Evolutionary conservation across 2,329 filamentous ascomycete species (phyloP), one percentile per base, ranked within the genome.

Genomic region (Ceratocystiopsis sp.): DNA sequence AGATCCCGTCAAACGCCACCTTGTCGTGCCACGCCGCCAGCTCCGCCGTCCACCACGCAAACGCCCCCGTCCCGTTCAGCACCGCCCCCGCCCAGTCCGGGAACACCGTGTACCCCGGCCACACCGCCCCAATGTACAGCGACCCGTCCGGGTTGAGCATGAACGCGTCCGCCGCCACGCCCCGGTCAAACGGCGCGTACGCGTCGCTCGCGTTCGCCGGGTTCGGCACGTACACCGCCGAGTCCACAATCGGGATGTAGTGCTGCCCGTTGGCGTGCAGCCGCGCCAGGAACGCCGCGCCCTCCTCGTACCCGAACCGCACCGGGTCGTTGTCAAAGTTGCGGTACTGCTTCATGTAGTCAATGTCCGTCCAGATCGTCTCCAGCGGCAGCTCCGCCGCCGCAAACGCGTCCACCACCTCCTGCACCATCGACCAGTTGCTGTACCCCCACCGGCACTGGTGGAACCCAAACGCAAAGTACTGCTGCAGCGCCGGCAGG

Each of bases 391-490:
- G 84, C 15, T 65, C 61, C 36, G 73, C 71, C 40, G 66, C 64
- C 34, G 68, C 71, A 59, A 83, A 84, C 56, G 74, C 77, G 46
- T 73, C 70, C 6, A 84, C 69, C 1, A 84, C 78, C 41, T 75
- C 71, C 48, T 79, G 69, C 3, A 84, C 54, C 25, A 74, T 67
- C 1, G 73, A 71, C 75, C 80, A 85, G 52, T 83, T 84, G 35
- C 69, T 63, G 56, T 91, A 91, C 1, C 84, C 84, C 77, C 84
- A 91, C 46, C 82, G 71, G 52, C 83, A 89, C 56, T 93, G 84
- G 50, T 93, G 84, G 55, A 71, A 89, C 1, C 85, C 85, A 47
- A 93, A 75, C 0, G 78, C 75, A 67, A 75, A 89, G 61, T 91
- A 91, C 50, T 82, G 78, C 54, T 87, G 80, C 74, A 89, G 78